Evolutionary conservation across 2,329 filamentous ascomycete genomes (phyloP).

Genomic region (Ascochyta rabiei): DNA sequence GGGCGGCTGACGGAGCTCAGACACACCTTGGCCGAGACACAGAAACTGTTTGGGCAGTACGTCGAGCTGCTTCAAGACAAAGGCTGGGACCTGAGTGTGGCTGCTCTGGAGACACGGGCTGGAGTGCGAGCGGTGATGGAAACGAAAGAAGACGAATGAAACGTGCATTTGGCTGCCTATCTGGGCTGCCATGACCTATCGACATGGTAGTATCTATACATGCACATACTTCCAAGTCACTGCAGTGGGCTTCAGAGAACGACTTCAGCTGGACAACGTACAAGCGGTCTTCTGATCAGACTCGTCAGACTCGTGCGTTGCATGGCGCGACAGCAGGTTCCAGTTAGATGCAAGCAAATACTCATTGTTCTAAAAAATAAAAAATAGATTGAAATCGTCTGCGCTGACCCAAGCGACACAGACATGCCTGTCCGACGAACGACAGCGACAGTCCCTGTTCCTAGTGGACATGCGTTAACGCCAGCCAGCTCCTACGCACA

Average conservation of each 20-base stretch:
- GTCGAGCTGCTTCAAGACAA: constrained; percentile 48
- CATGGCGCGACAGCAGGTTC: constrained; percentile 1
- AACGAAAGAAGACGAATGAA: constrained; percentile 5
- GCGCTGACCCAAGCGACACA: constrained; percentile 4
- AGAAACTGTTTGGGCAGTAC: constrained; percentile 55
- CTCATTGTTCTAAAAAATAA: no score
- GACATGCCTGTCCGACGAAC: neutral
- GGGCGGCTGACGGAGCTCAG: constrained; percentile 49
- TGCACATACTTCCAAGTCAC: neutral
- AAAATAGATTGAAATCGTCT: no score
- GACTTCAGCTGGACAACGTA: neutral
- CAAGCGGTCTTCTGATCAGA: neutral
- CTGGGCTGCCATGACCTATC: neutral
- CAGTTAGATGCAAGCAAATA: no score
- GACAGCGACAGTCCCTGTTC: constrained; percentile 1
- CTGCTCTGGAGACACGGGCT: constrained; percentile 69
- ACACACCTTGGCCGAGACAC: constrained; percentile 47
- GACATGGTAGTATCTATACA: neutral
- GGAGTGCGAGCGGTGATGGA: constrained; percentile 47
- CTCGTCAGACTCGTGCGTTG: neutral
- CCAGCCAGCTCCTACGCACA: neutral
- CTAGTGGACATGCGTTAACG: neutral
- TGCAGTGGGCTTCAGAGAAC: neutral
- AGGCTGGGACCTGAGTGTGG: constrained; percentile 71
- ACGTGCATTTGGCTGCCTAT: neutral